Base-by-base conservation (phyloP, 2,329 filamentous ascomycete species). In the Cytospora chrysosperma region DNA sequence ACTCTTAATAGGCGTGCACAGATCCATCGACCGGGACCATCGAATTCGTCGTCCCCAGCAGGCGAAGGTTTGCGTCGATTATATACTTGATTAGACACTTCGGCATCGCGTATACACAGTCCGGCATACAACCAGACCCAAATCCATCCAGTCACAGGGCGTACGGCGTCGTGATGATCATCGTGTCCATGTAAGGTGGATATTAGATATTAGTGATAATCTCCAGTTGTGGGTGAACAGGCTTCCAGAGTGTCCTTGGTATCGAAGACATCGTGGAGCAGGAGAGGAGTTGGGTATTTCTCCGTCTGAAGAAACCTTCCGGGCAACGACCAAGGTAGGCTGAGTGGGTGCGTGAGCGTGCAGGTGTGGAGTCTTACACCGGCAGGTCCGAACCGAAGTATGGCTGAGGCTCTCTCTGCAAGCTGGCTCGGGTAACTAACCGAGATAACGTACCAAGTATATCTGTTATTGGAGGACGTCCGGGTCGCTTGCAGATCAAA, bases 341-440 rank as follows among this genome's bases (percentile, higher is more conserved):
- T n/a, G n/a, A n/a, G n/a, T n/a, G n/a, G n/a, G n/a, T n/a, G n/a
- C n/a, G n/a, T n/a, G n/a, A n/a, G n/a, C n/a, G n/a, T n/a, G n/a
- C n/a, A n/a, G n/a, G n/a, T n/a, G n/a, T 47, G 19, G 15, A 17
- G 10, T n/a, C 34, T 7, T 17, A 37, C 34, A 21, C n/a, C 5
- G n/a, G n/a, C 4, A 21, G n/a, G 21, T 47, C n/a, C 43, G n/a
- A 24, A 21, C 10, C n/a, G n/a, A 21, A 24, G n/a, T 47, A 3
- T 47, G 43, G 24, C 30, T 56, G 55, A 43, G 55, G 55, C 55
- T 47, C 55, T 56, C n/a, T n/a, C n/a, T n/a, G n/a, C n/a, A n/a
- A n/a, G n/a, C n/a, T n/a, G n/a, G 55, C 55, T 47, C 24, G 43
- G n/a, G 10, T 47, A 9, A 2, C n/a, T 2, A 47, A 47, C n/a